Evolutionary conservation across 169 alveolate species (phyloP), one percentile per base, ranked within the genome.

Genomic region (Cryptosporidium meleagridis): DNA sequence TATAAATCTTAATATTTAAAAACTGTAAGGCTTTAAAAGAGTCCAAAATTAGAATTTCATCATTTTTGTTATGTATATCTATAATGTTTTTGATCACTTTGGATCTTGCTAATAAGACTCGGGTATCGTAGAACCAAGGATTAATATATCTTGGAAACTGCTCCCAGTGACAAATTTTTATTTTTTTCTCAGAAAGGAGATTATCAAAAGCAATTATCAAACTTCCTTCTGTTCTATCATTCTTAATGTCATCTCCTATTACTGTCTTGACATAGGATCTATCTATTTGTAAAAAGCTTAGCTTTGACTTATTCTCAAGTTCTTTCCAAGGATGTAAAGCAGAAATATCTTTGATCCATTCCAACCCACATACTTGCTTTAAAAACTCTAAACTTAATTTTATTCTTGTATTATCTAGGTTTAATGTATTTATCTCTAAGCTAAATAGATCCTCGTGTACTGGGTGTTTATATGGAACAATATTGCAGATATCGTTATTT

Each of bases 81-180:
- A 41, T 45, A 39, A 48, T 33, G 21, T 23, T 29, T 18, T 65
- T 67, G 23, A 37, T 41, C 51, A 65, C 52, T 21, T 62, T 80
- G 39, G 33, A 31, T 29, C 51, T 62, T 1, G 75, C 35, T 26
- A 35, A 26, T 10, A 62, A 26, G n/a, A 80, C 67, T 45, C 59
- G 52, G 6, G 75, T 80, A 9, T 59, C 62, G 31, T 80, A 33
- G 59, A 80, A 80, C 89, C 89, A 80, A 14, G 67, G 41, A 12
- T 48, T 80, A 10, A 80, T 23, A 37, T 41, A 80, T 53, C 35
- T 80, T 12, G 89, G 89, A 21, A 80, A 61, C 65, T 80, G 69
- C 16, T 80, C 89, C 89, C 89, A 80, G 16, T 80, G 89, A 26
- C 89, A 80, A 21, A 80, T 41, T 3, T 41, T 65, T 31, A 65